Percentiles rank a stretch among this genome's conserved stretches.
Conservation (phyloP, 352 stramenopile genomes). For the Blastocystis sp. region DNA sequence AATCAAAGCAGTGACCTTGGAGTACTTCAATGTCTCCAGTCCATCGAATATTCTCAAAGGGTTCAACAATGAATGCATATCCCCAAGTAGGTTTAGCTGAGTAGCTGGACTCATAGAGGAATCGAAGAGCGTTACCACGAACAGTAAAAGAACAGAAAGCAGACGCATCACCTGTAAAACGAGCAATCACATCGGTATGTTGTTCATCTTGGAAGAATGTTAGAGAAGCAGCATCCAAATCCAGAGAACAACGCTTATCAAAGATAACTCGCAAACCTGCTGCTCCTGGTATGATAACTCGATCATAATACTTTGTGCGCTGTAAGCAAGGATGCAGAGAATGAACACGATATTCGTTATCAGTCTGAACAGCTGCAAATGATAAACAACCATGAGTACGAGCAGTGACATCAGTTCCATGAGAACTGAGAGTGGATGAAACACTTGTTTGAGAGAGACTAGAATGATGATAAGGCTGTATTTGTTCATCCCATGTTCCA, state of each 20-base stretch:
- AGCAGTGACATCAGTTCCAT: not conserved
- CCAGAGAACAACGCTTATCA: conserved; percentile 20
- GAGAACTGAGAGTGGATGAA: not conserved
- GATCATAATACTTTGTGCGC: conserved; percentile 40
- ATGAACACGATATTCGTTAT: not conserved
- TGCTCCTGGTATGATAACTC: conserved; percentile 12
- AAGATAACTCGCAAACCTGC: conserved; percentile 40
- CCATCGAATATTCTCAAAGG: conserved; percentile 55
- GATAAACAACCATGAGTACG: not conserved
- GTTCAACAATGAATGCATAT: conserved; percentile 53
- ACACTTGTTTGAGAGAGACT: not conserved
- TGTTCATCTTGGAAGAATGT: conserved; percentile 52
- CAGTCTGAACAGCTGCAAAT: not conserved
- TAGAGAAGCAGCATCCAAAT: not conserved
- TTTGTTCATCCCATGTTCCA: not conserved
- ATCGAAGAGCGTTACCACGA: conserved; percentile 22
- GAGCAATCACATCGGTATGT: conserved; percentile 9
- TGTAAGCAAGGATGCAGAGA: conserved; percentile 34
- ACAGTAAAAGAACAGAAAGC: conserved; percentile 51
- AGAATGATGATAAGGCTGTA: not conserved
- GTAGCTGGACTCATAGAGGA: not conserved
- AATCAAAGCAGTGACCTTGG: conserved; percentile 31
- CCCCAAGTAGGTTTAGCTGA: not conserved
- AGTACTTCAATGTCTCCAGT: conserved; percentile 2
- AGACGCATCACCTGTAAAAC: conserved; percentile 14